Evolutionary conservation across 2,329 filamentous ascomycete species (phyloP), one percentile per base, ranked within the genome.

Genomic region (Pseudogymnoascus verrucosus): DNA sequence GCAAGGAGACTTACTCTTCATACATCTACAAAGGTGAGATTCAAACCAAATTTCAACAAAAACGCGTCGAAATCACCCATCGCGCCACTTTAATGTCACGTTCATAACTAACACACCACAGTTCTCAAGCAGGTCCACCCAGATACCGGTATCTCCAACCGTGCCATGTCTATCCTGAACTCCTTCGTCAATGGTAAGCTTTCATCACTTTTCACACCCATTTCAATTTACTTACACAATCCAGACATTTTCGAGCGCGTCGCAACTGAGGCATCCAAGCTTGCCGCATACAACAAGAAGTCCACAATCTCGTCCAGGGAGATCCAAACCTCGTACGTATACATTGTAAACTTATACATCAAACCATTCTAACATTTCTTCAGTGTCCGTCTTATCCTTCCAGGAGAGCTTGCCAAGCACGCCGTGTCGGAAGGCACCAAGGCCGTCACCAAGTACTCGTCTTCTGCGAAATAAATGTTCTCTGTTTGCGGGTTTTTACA

Each of bases 271-370:
- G 95, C 95, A 62, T 96, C 91, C 78, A 99, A 99, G 89, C 89
- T 99, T 67, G 95, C 95, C 72, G 95, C 95, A 69, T 99, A 99
- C 86, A 99, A 99, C 89, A 99, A 98, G 90, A 99, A 99, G 87
- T 98, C 93, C 61, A 99, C 95, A 78, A 99, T 99, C 82, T 98
- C 93, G 63, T 98, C 95, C 71, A 90, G 95, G 76, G 95, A 99
- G 83, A 99, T 99, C 77, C 95, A 99, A 86, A 99, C 95, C 73
- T 97, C 95, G 79, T 87, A 79, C 70, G 84, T 80, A 12, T 21
- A 31, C 39, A 12, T 21, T 7, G 6, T 51, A 28, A 71, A 88
- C 86, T 81, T 76, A 66, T 78, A 78, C 28, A 5, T 14, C 39
- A 3, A 8, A 16, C 21, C n/a, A 34, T 60, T 64, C 12, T 62